phyloP scores from a whole-genome alignment of 1,284 basidiomycete species.

The Lentinus polychrous region DNA sequence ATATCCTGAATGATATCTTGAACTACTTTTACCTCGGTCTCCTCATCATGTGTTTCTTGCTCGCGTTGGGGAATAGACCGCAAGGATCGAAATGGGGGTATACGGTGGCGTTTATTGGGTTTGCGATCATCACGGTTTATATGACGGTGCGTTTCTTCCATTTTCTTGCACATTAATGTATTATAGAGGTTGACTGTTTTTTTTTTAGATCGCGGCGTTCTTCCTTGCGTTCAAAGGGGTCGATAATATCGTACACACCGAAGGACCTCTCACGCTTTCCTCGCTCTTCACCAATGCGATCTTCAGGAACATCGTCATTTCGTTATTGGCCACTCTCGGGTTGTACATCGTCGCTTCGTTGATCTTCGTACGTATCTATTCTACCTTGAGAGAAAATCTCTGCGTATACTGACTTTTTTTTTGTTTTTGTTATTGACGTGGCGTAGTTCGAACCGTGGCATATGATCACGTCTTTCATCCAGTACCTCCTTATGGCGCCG shows the following conservation, averaged over 20 bases:
- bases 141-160: constrained; percentile 66
- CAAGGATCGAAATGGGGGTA: constrained; percentile 84
- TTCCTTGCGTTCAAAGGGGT: constrained; percentile 80
- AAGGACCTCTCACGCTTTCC: constrained; percentile 39
- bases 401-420: neutral
- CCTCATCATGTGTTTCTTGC: constrained; percentile 85
- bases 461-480: constrained; percentile 90
- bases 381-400: neutral
- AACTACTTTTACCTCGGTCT: constrained; percentile 87
- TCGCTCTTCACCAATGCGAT: constrained; percentile 71
- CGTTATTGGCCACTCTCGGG: constrained; percentile 80
- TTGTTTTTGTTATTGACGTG: constrained; percentile 8
- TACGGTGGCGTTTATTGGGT: constrained; percentile 76
- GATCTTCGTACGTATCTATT: constrained; percentile 63
- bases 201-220: constrained; percentile 60
- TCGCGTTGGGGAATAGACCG: constrained; percentile 88
- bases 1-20: constrained; percentile 71
- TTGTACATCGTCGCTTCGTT: constrained; percentile 78
- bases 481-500: constrained; percentile 88
- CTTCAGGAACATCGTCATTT: constrained; percentile 83
- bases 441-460: constrained; percentile 83
- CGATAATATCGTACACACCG: constrained; percentile 42
- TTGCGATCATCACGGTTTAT: constrained; percentile 84
- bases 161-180: constrained; percentile 11
- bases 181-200: neutral